These are phyloP conservation scores for Tuber borchii DNA, from an alignment of 495 filamentous ascomycete genomes.

Conservation along the genomic window DNA sequence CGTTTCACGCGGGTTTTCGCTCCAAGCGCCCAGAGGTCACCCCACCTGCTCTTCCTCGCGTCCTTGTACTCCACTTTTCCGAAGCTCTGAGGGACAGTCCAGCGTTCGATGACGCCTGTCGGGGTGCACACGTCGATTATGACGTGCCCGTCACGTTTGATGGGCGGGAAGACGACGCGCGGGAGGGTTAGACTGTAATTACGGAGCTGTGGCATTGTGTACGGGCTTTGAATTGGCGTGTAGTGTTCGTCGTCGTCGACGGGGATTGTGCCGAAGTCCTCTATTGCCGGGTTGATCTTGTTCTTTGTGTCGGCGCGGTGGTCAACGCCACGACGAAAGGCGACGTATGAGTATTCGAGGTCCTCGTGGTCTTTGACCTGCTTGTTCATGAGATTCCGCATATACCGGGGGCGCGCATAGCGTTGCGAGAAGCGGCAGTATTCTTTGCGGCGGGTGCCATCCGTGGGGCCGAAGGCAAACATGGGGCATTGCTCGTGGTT, in stretches of 20 bases:
- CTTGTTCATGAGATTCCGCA: conserved; percentile 69
- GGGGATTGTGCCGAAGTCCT: conserved; percentile 31
- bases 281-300: conserved; percentile 9
- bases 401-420: conserved; percentile 72
- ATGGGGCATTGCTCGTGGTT: conserved; percentile 85
- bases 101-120: conserved; percentile 77
- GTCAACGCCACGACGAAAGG: conserved; percentile 71
- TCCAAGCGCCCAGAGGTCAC: conserved; percentile 90
- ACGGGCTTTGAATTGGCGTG: conserved; percentile 28
- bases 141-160: conserved; percentile 83
- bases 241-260: not conserved
- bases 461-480: conserved; percentile 64
- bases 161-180: conserved; percentile 65
- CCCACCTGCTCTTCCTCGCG: conserved; percentile 83
- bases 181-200: conserved; percentile 62
- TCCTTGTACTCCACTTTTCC: conserved; percentile 77
- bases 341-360: conserved; percentile 78
- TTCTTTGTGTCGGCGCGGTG: conserved; percentile 30
- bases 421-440: conserved; percentile 88
- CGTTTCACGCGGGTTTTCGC: conserved; percentile 72
- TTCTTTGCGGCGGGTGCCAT: conserved; percentile 66
- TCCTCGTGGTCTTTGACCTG: conserved; percentile 74
- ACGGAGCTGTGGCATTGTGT: conserved; percentile 42
- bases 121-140: conserved; percentile 89
- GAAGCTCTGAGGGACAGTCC: conserved; percentile 79